Conservation (phyloP, 2,329 filamentous ascomycete genomes). For the Verticillium longisporum region DNA sequence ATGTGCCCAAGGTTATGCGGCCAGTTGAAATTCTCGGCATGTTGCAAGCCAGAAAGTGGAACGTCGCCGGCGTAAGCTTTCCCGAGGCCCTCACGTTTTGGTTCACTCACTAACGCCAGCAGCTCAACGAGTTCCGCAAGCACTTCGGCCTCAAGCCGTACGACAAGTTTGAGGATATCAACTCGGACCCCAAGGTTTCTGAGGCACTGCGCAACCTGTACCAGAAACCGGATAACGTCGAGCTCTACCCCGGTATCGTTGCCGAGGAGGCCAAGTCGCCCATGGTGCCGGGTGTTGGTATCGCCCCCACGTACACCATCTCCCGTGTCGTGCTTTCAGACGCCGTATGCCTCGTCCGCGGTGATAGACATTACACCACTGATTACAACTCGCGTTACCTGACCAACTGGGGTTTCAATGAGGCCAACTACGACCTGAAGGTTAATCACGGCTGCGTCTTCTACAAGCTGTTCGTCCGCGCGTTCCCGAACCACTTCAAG, state of each 20-base stretch:
- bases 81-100: background rate
- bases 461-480: constrained; percentile 75
- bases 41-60: constrained; percentile 69
- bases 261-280: constrained; percentile 69
- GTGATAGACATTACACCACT: constrained; percentile 72
- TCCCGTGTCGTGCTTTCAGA: constrained; percentile 72
- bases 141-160: constrained; percentile 74
- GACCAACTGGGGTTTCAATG: constrained; percentile 79
- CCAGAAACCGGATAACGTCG: constrained; percentile 72
- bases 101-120: background rate
- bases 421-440: constrained; percentile 64
- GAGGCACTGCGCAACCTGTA: constrained; percentile 61
- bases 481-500: constrained; percentile 75
- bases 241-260: constrained; percentile 73
- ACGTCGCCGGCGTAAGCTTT: constrained; percentile 49
- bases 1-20: constrained; percentile 67
- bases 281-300: constrained; percentile 68
- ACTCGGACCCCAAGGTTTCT: constrained; percentile 65
- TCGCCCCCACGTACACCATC: constrained; percentile 69
- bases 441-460: constrained; percentile 78
- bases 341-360: constrained; percentile 70
- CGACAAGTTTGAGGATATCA: constrained; percentile 76
- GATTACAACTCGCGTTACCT: constrained; percentile 69
- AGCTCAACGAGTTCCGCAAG: constrained; percentile 52
- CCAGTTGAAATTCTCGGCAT: constrained; percentile 78